These are phyloP conservation scores for Colletotrichum filicis DNA, from an alignment of 2,329 filamentous ascomycete genomes.

Conservation along the genomic window DNA sequence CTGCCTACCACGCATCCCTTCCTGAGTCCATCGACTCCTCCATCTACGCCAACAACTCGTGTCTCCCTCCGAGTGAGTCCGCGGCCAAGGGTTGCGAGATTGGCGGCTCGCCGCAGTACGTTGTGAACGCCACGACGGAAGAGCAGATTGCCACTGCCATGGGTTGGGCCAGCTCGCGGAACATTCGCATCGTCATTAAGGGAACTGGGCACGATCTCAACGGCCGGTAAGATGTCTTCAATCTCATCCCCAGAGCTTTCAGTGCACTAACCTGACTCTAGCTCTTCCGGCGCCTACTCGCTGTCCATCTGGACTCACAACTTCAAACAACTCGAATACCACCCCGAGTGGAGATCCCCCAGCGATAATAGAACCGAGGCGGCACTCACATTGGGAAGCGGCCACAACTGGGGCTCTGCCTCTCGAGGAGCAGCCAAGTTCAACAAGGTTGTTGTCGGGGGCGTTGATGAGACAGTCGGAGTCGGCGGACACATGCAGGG, in stretches of 20 bases:
- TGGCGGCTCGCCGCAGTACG: conserved; percentile 46
- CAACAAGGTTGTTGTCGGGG: conserved; percentile 52
- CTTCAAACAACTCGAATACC: conserved; percentile 24
- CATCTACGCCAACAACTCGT: conserved; percentile 24
- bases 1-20: conserved; percentile 14
- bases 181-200: conserved; percentile 61
- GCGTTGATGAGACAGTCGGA: conserved; percentile 69
- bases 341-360: conserved; percentile 13
- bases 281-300: conserved; percentile 36
- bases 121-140: conserved; percentile 47
- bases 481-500: conserved; percentile 71
- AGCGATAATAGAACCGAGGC: conserved; percentile 20
- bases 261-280: neutral
- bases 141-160: conserved; percentile 42
- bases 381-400: conserved; percentile 12
- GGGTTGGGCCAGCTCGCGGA: conserved; percentile 41
- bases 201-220: conserved; percentile 66
- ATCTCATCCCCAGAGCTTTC: too few species aligned
- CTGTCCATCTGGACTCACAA: conserved; percentile 37
- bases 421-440: conserved; percentile 53
- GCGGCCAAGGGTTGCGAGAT: conserved; percentile 42
- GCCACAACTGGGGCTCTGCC: conserved; percentile 47
- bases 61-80: conserved; percentile 9
- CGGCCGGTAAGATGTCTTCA: conserved; percentile 61
- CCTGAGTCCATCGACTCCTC: conserved; percentile 17